Evolutionary conservation across 2,329 filamentous ascomycete species (phyloP).

Genomic region (Berkeleyomyces basicola): DNA sequence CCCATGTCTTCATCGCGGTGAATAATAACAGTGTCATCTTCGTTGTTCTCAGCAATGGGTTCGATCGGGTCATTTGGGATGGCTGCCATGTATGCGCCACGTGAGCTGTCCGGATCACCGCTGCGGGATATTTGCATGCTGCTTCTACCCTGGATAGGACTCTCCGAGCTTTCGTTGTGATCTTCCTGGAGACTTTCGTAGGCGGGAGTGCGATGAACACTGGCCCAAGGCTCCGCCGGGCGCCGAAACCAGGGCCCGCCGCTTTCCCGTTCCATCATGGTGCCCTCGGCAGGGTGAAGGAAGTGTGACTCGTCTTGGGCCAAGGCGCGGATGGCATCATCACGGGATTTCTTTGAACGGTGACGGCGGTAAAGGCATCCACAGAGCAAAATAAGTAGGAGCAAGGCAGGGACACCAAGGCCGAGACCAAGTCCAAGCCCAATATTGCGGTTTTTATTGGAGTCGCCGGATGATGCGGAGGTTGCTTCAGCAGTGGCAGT

Average conservation of each 20-base stretch:
- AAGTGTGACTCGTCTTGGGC: constrained; percentile 34
- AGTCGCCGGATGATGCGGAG: not conserved
- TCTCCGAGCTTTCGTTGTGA: constrained; percentile 20
- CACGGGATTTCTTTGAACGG: constrained; percentile 22
- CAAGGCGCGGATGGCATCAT: constrained; percentile 32
- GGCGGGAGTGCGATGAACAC: constrained; percentile 14
- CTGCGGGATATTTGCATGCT: constrained; percentile 13
- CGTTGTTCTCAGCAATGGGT: constrained; percentile 24
- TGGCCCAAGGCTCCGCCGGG: constrained; percentile 5
- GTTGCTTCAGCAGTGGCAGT: constrained; percentile 4
- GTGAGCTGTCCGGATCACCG: constrained; percentile 7
- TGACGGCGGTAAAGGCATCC: constrained; percentile 29
- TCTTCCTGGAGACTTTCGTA: constrained; percentile 28
- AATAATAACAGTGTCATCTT: constrained; percentile 27
- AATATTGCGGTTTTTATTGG: constrained; percentile 19
- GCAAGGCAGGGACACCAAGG: constrained; percentile 38
- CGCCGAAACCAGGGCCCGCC: constrained; percentile 20
- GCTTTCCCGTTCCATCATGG: constrained; percentile 27
- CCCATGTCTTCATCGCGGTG: constrained; percentile 15
- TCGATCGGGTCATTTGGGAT: constrained; percentile 16
- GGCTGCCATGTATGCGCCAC: constrained; percentile 15
- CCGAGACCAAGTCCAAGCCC: constrained; percentile 50
- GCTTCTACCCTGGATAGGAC: constrained; percentile 17
- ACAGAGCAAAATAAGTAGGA: constrained; percentile 30
- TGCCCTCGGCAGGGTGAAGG: constrained; percentile 19